A percentile compares a stretch with the other conserved stretches of the same genome.
These are phyloP conservation scores for Ophiostoma montium DNA, from an alignment of 2,329 filamentous ascomycete species.

Conservation along the genomic window DNA sequence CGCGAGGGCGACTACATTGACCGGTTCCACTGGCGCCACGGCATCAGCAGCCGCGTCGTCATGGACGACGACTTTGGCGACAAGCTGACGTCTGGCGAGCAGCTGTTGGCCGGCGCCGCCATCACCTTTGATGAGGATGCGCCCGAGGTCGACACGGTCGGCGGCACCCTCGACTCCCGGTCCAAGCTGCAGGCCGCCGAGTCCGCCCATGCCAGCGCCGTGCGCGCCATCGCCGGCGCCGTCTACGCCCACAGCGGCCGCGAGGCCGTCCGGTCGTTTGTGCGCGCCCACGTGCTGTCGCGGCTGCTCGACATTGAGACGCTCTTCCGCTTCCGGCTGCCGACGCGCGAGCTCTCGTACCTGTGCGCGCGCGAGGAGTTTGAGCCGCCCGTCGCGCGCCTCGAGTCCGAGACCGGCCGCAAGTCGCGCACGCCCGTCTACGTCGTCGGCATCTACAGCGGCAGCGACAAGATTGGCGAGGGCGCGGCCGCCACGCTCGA, in stretches of 20 bases:
- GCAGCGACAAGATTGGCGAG: conserved; percentile 81
- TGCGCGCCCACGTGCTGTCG: conserved; percentile 69
- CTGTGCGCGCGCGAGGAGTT: conserved; percentile 85
- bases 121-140: conserved; percentile 1
- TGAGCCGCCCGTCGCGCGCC: conserved; percentile 68
- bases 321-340: conserved; percentile 74
- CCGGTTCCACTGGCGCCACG: conserved; percentile 46
- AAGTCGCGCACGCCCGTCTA: conserved; percentile 75
- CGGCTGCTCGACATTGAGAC: conserved; percentile 60
- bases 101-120: conserved; percentile 10
- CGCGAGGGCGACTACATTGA: conserved; percentile 32
- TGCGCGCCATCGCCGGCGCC: conserved; percentile 70
- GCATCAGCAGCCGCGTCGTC: conserved; percentile 63
- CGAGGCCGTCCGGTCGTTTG: conserved; percentile 66
- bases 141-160: conserved; percentile 1
- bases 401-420: conserved; percentile 84
- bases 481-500: conserved; percentile 67
- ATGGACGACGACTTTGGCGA: conserved; percentile 80
- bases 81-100: conserved; percentile 15
- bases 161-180: conserved; percentile 12
- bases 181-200: conserved; percentile 18
- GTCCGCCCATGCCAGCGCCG: conserved; percentile 47
- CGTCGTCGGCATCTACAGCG: conserved; percentile 87
- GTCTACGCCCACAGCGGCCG: conserved; percentile 76
- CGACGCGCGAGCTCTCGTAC: conserved; percentile 67